phyloP scores from a whole-genome alignment of 73 alveolate genomes.

The Paraurostyla sp. region DNA sequence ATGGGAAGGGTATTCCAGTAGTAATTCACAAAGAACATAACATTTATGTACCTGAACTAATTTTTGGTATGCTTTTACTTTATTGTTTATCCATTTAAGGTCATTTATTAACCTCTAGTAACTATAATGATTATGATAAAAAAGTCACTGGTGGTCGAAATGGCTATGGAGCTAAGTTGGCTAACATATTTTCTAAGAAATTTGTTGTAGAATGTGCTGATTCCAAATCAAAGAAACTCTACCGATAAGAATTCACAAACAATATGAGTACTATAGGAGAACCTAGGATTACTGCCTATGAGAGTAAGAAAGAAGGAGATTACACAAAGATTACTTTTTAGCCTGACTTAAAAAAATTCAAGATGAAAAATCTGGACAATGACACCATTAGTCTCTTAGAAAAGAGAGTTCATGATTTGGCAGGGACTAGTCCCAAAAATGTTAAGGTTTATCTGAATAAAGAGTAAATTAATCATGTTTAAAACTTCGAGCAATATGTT shows the following conservation, averaged over 20 bases:
- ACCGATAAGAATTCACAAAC: slow-evolving; percentile 81
- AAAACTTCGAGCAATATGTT: slow-evolving; percentile 83
- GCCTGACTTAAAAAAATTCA: slow-evolving; percentile 98
- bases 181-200: slow-evolving; percentile 97
- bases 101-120: slow-evolving; percentile 96
- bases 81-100: slow-evolving; percentile 52
- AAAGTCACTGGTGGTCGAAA: slow-evolving; percentile 99
- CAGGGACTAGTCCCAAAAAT: slow-evolving; percentile 95
- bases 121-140: slow-evolving; percentile 97
- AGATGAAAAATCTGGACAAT: slow-evolving; percentile 92
- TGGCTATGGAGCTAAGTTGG: slow-evolving; percentile 99
- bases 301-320: slow-evolving; percentile 88
- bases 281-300: slow-evolving; percentile 74
- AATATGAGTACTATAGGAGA: slow-evolving; percentile 86
- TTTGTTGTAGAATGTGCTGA: slow-evolving; percentile 97
- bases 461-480: slow-evolving; percentile 78
- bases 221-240: slow-evolving; percentile 76
- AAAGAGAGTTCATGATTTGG: slow-evolving; percentile 99
- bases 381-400: slow-evolving; percentile 39
- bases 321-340: slow-evolving; percentile 95
- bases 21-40: slow-evolving; percentile 97
- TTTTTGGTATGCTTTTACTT: slow-evolving; percentile 81
- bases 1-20: slow-evolving; percentile 98
- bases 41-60: slow-evolving; percentile 98
- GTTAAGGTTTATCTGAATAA: slow-evolving; percentile 93